Percentiles rank a stretch among this genome's conserved stretches.
Evolutionary conservation across 495 filamentous ascomycete species (phyloP).

Genomic region (Aspergillus homomorphus): DNA sequence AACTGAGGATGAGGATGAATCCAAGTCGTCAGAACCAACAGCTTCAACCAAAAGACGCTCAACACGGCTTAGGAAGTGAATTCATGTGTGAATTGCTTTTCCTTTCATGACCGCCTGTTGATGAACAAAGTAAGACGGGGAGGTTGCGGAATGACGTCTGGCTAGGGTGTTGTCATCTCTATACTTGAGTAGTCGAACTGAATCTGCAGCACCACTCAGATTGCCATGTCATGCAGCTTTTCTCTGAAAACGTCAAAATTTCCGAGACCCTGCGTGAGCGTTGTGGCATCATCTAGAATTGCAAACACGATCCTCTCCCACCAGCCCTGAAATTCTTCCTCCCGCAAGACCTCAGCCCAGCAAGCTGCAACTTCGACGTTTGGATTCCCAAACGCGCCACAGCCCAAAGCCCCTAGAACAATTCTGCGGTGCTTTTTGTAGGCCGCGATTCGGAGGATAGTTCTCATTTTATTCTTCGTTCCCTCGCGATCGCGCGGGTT

Average conservation of each 20-base stretch:
- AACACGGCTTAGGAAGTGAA: constrained; percentile 31
- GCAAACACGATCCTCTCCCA: constrained; percentile 37
- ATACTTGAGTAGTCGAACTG: not conserved
- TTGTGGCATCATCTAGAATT: constrained; percentile 24
- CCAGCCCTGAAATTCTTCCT: constrained; percentile 50
- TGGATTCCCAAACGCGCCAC: constrained; percentile 62
- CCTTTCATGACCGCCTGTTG: not conserved
- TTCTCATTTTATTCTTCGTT: constrained; percentile 57
- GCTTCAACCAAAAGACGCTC: constrained; percentile 35
- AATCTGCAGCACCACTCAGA: constrained; percentile 3
- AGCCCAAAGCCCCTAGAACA: constrained; percentile 66
- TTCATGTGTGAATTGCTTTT: not conserved
- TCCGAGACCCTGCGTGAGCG: constrained; percentile 24
- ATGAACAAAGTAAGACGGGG: not conserved
- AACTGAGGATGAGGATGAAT: constrained; percentile 22
- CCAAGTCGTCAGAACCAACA: constrained; percentile 14
- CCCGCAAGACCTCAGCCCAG: constrained; percentile 56
- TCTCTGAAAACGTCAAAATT: constrained; percentile 51
- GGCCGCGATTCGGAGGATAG: constrained; percentile 54
- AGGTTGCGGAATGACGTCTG: not conserved
- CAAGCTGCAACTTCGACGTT: constrained; percentile 57
- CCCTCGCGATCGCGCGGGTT: constrained; percentile 41
- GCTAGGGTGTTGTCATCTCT: too few species aligned
- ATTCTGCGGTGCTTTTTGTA: constrained; percentile 49
- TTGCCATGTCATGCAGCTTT: constrained; percentile 35